Percentiles rank a stretch among this genome's conserved stretches.
These are phyloP conservation scores for Closterium sp. DNA, from an alignment of 139 green algal species.

Conservation along the genomic window DNA sequence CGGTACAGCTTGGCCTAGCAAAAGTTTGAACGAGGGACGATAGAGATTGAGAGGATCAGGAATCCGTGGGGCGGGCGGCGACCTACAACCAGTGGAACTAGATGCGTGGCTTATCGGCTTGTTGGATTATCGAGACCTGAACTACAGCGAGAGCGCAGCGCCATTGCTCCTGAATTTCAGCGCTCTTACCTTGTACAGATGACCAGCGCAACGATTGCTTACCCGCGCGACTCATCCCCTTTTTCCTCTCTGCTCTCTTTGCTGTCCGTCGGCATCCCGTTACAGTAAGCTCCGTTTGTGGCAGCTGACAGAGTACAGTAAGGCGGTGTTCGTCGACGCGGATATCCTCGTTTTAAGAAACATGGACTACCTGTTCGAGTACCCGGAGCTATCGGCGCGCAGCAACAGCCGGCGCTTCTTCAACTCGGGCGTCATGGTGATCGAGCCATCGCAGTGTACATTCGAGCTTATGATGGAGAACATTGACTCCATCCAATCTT, in stretches of 20 bases:
- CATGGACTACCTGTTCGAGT: background rate
- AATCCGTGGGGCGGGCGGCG: background rate
- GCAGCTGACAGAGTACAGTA: background rate
- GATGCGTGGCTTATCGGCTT: background rate
- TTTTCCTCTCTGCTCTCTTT: background rate
- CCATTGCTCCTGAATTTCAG: too few relatives aligned
- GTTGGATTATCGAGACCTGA: background rate
- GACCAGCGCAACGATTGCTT: too few relatives aligned
- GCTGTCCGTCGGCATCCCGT: background rate
- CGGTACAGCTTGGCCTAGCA: too few relatives aligned
- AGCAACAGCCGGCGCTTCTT: background rate
- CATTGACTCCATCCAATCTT: background rate
- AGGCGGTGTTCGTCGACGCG: background rate
- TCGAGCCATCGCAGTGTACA: background rate
- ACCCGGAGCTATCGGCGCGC: slow-evolving; percentile 1
- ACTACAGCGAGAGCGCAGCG: too few relatives aligned
- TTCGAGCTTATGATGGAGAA: background rate
- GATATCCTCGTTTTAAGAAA: background rate
- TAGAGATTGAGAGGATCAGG: background rate
- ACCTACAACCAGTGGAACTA: background rate
- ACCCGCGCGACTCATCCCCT: too few relatives aligned
- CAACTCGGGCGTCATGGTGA: slow-evolving; percentile 3
- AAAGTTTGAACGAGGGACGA: too few relatives aligned
- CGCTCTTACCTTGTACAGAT: too few relatives aligned
- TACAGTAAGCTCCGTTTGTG: background rate